Evolutionary conservation across 768 basidiomycete genomes (phyloP), one percentile per base, ranked within the genome.

Genomic region (Lactarius akahatsu): DNA sequence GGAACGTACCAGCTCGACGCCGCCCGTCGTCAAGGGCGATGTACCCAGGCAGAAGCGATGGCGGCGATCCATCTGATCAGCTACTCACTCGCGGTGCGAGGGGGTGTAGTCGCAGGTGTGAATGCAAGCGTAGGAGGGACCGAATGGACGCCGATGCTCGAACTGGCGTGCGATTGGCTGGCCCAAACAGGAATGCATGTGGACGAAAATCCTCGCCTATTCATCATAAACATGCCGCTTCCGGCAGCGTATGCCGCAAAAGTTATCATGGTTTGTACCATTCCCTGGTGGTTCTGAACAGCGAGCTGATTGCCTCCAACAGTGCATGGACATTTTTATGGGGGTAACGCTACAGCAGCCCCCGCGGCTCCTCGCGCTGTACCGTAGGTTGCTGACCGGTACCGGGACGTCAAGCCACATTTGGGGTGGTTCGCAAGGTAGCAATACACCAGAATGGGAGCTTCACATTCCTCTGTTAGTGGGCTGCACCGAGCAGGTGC

Each of bases 251-350:
- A 87, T 71, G 83, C 86, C 26, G 82, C 90, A 60, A 91, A 91
- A 75, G 81, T 83, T 45, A 87, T 85, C 7, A 82, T 92, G 80
- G 92, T 93, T 72, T 78, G 90, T 81, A 11, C 36, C 41, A 23
- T 18, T 40, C 26, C 26, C 30, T 52, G 54, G 30, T 18, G 23
- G 26, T 45, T 54, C 40, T 26, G 52, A 58, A 34, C 57, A 45
- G 50, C 58, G 41, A 57, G 43, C 41, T 61, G 62, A 55, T 69
- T 38, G 55, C 23, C n/a, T 36, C n/a, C 13, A 45, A 59, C 40
- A 93, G 91, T 92, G 89, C 87, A 78, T 90, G 61, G 92, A 94
- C 74, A 83, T 90, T 69, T 85, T 92, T 74, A 82, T 90, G 60
- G 86, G 86, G 69, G 74, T 91, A 61, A 87, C 86, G 28, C 73